These are phyloP conservation scores for Nicotiana benthamiana DNA, from an alignment of 257 asterid genomes.

Conservation along the genomic window DNA sequence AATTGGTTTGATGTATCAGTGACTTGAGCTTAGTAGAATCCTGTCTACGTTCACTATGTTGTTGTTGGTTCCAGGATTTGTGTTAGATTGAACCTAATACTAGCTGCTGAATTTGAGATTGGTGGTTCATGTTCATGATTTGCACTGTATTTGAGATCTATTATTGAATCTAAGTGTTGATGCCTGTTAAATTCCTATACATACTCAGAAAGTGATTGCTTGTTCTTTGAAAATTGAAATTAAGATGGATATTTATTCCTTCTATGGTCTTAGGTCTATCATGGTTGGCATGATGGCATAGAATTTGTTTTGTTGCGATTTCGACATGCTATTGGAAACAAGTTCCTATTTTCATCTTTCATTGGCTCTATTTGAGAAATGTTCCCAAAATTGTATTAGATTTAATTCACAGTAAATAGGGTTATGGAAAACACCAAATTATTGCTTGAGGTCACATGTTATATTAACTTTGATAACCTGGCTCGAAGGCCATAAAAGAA, in stretches of 20 bases:
- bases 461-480: neutral
- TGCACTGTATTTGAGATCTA: too few species aligned
- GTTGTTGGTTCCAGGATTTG: too few species aligned
- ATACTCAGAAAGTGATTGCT: neutral
- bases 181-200: neutral
- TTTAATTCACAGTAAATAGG: neutral
- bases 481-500: neutral
- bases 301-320: neutral
- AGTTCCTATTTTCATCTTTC: neutral
- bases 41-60: too few species aligned
- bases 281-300: neutral
- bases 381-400: neutral
- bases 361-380: neutral
- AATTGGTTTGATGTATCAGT: too few species aligned
- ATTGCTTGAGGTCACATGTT: too few species aligned
- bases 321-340: neutral
- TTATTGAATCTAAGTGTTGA: neutral
- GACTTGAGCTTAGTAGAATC: too few species aligned
- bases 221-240: neutral
- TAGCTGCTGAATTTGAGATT: too few species aligned
- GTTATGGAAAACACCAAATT: neutral
- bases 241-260: neutral
- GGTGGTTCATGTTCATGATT: too few species aligned
- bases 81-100: too few species aligned
- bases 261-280: neutral